These are phyloP conservation scores for Penicillium brevicompactum DNA, from an alignment of 2,329 filamentous ascomycete species.

Conservation along the genomic window DNA sequence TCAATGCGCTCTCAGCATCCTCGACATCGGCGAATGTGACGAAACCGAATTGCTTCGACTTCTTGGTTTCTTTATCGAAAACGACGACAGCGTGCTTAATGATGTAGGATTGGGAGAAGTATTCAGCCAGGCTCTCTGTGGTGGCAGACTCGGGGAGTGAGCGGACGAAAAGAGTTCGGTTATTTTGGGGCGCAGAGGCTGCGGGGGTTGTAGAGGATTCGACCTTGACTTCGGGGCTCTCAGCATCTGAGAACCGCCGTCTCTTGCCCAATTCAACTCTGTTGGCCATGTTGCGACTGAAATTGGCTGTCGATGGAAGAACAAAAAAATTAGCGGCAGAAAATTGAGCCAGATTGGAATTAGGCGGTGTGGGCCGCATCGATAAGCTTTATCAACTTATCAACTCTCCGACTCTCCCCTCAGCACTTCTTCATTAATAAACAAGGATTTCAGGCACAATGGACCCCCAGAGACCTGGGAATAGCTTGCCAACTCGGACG, in stretches of 20 bases:
- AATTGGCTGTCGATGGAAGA: constrained; percentile 17
- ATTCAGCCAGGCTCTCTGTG: constrained; percentile 77
- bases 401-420: constrained; percentile 20
- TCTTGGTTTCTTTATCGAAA: constrained; percentile 78
- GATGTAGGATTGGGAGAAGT: constrained; percentile 92
- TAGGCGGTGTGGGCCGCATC: constrained; percentile 10
- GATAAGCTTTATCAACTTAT: constrained; percentile 23
- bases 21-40: constrained; percentile 95
- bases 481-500: constrained; percentile 39
- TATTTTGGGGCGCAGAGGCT: constrained; percentile 34
- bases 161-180: constrained; percentile 83
- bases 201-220: constrained; percentile 24
- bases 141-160: constrained; percentile 78
- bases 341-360: constrained; percentile 25
- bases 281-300: constrained; percentile 10
- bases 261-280: constrained; percentile 42
- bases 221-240: constrained; percentile 20
- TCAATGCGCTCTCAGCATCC: constrained; percentile 78
- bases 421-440: neutral
- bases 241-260: constrained; percentile 35
- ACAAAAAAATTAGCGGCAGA: constrained; percentile 40
- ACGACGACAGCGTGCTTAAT: constrained; percentile 97
- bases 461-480: neutral
- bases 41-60: constrained; percentile 91
- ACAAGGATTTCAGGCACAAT: neutral